Evolutionary conservation across 2,329 filamentous ascomycete genomes (phyloP).

Genomic region (Phyllosticta citriasiana): DNA sequence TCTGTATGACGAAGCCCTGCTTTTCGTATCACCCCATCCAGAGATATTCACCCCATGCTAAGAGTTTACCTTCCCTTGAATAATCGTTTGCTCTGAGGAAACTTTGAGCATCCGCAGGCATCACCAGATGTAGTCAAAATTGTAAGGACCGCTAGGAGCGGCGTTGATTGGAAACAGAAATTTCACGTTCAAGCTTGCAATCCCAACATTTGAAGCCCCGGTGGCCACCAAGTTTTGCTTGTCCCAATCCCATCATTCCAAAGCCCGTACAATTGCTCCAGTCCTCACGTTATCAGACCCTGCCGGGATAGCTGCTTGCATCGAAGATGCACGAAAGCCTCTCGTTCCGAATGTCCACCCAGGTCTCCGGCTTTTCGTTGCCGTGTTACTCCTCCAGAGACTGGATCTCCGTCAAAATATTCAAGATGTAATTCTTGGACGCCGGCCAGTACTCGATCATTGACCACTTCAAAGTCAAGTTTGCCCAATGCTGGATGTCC

Average conservation of each 20-base stretch:
- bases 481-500: neutral
- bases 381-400: neutral
- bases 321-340: neutral
- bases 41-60: neutral
- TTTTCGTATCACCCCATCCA: neutral
- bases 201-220: too few relatives aligned
- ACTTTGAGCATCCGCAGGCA: neutral
- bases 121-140: neutral
- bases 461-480: neutral
- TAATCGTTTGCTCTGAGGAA: neutral
- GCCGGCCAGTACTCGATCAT: neutral
- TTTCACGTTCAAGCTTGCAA: too few relatives aligned
- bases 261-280: too few relatives aligned
- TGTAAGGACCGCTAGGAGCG: too few relatives aligned
- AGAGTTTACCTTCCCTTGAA: too few relatives aligned
- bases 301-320: neutral
- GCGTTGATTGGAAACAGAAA: too few relatives aligned
- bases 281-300: neutral
- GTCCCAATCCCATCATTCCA: too few relatives aligned
- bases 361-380: neutral
- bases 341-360: neutral
- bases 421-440: neutral
- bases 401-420: neutral
- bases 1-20: neutral
- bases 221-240: too few relatives aligned